Evolutionary conservation across 208 protist species (phyloP).

Genomic region (Angomonas ambiguus): DNA sequence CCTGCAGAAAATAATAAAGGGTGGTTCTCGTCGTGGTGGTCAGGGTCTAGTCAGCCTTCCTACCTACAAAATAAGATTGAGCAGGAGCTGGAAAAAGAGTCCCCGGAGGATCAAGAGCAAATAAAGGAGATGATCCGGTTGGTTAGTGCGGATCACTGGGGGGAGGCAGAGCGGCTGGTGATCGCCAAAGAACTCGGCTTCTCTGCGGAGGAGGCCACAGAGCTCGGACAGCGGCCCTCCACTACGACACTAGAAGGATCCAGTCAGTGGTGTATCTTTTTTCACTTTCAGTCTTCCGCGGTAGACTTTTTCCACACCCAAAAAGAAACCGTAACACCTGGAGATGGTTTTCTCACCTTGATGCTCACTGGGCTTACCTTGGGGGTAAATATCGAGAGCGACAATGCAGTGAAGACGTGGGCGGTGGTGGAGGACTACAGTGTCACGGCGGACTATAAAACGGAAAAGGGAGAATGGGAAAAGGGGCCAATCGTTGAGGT

Average conservation of each 20-base stretch:
- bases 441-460: neutral
- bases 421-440: neutral
- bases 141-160: constrained; percentile 49
- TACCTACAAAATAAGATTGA: neutral
- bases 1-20: neutral
- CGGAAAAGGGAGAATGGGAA: neutral
- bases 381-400: neutral
- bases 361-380: neutral
- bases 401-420: neutral
- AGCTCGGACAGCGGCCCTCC: neutral
- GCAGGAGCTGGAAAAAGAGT: constrained; percentile 2
- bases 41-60: neutral
- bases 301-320: constrained; percentile 1
- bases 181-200: constrained; percentile 71
- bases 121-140: constrained; percentile 52
- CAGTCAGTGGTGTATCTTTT: constrained; percentile 4
- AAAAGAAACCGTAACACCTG: neutral
- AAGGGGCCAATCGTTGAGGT: neutral
- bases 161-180: constrained; percentile 45
- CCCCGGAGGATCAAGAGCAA: constrained; percentile 28
- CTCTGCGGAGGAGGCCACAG: constrained; percentile 28
- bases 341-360: constrained; percentile 2
- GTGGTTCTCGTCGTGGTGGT: constrained; percentile 12
- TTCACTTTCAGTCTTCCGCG: constrained; percentile 1
- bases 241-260: neutral